A percentile compares a stretch with the other conserved stretches of the same genome.
phyloP scores from a whole-genome alignment of 345 rosid species.

The Gossypium arboreum region DNA sequence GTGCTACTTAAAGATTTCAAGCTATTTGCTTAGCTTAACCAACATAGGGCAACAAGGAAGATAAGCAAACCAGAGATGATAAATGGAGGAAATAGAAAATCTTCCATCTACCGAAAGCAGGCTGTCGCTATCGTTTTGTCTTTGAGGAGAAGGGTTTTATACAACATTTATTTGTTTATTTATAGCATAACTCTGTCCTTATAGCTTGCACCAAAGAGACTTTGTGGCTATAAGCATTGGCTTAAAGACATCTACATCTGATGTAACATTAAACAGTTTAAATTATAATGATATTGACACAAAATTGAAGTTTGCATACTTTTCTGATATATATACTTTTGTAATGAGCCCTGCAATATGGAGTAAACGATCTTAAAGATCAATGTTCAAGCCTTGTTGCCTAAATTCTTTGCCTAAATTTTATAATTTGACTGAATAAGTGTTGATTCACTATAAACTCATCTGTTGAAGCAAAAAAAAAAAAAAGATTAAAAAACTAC shows the following conservation, averaged over 20 bases:
- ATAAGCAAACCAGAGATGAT: background rate
- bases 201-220: conserved; percentile 1
- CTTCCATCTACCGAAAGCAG: background rate
- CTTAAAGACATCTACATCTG: conserved; percentile 3
- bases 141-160: background rate
- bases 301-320: conserved; percentile 5
- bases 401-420: background rate
- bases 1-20: background rate
- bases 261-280: background rate
- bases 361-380: background rate
- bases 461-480: background rate
- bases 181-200: background rate
- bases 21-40: background rate
- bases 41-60: background rate
- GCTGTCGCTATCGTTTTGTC: background rate
- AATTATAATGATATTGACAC: background rate
- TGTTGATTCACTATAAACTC: background rate
- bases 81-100: background rate
- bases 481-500: too few relatives aligned
- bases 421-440: background rate
- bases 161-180: background rate
- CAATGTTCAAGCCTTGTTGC: background rate
- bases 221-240: conserved; percentile 1
- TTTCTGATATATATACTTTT: background rate
- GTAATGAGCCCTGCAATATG: background rate